Base-by-base conservation (phyloP, 192 early-diverging fungal species). In the Lobulomyces angularis region DNA sequence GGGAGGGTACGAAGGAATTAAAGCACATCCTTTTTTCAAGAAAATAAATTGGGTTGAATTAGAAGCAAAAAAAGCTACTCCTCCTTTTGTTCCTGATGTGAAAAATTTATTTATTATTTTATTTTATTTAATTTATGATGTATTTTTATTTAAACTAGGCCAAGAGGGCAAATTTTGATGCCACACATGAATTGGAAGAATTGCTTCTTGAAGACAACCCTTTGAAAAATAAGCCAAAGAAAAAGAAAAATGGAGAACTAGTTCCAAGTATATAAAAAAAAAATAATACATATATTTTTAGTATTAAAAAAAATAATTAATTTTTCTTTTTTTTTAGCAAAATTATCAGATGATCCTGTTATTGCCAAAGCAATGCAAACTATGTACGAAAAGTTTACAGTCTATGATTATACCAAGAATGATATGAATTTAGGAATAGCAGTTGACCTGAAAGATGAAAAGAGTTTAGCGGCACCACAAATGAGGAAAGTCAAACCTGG, bases 151-250 rank as follows among this genome's bases (percentile, higher is more conserved):
- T 22, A 6, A 14, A n/a, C 8, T 30, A 88, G 84, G 65, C 70
- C 37, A 86, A 91, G 53, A 62, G 75, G 16, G 79, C 85, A 34
- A 97, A 97, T 52, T 96, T 94, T 59, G 93, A 97, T 67, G 86
- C 86, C 5, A 86, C 88, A 19, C 80, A 94, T 51, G 93, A 98
- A 34, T 58, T 98, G 17, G 91, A 98, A 45, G 94, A 98, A 49
- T 72, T 96, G 22, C 59, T 98, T 28, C 65, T 98, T n/a, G 91
- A 98, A 51, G 92, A 94, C 24, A 89, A 92, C 38, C 93, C 90
- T 0, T 70, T 97, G 14, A 80, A 85, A 23, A 80, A 76, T 18
- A 81, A 76, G 48, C 80, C 78, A 31, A 71, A 76, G 8, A 70
- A 71, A 50, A 73, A 62, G 22, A 63, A 56, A 48, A 26, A 51